Conservation (phyloP, 225 moss, liverwort and hornwort species). For the Physcomitrellopsis africana region DNA sequence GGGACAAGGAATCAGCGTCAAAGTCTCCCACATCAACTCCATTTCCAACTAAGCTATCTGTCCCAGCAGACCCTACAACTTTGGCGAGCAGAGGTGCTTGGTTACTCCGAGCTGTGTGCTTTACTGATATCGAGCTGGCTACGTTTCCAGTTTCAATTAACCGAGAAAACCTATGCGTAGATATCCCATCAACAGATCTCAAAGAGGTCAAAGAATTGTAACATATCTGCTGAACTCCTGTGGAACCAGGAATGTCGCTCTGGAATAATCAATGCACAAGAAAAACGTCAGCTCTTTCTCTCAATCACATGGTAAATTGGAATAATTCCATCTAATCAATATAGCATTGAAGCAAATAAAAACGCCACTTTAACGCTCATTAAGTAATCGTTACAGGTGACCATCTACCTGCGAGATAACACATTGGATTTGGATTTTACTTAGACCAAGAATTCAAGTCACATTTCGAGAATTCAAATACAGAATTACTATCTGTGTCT, state of each 20-base stretch:
- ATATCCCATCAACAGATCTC: slow-evolving; percentile 17
- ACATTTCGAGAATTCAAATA: too few relatives aligned
- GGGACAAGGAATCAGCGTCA: slow-evolving; percentile 28
- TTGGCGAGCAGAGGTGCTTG: slow-evolving; percentile 29
- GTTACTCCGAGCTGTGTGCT: slow-evolving; percentile 13
- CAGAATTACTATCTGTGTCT: too few relatives aligned
- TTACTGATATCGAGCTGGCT: slow-evolving; percentile 20
- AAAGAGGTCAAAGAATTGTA: slow-evolving; percentile 24
- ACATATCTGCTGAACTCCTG: slow-evolving; percentile 29
- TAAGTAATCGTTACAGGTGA: background rate
- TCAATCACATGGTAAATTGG: background rate
- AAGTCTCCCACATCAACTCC: slow-evolving; percentile 35
- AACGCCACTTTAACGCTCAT: background rate
- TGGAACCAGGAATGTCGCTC: slow-evolving; percentile 36
- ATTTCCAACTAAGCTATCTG: slow-evolving; percentile 32
- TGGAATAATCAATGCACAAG: slow-evolving; percentile 13
- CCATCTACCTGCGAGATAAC: background rate
- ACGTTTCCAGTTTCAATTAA: slow-evolving; percentile 25
- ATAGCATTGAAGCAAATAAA: background rate
- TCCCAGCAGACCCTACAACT: slow-evolving; percentile 41
- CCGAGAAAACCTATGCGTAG: slow-evolving; percentile 19
- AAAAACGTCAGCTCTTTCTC: slow-evolving; percentile 19
- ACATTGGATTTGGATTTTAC: background rate
- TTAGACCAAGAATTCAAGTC: too few relatives aligned
- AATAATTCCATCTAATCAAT: background rate